Evolutionary conservation across 2,329 filamentous ascomycete genomes (phyloP), one percentile per base, ranked within the genome.

Genomic region (Pezicula rhizophila): DNA sequence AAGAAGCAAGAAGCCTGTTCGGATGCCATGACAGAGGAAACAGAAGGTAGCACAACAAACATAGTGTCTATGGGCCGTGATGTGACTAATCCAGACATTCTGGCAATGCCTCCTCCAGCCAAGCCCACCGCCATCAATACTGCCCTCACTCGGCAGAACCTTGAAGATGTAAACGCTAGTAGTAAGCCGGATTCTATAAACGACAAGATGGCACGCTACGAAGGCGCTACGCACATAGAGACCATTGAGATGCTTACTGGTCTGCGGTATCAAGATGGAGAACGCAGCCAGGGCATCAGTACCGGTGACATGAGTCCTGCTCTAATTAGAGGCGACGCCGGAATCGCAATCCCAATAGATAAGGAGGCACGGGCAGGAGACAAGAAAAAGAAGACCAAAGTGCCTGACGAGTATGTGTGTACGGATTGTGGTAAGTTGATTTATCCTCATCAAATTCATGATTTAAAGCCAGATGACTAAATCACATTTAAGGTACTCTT

Each of bases 221-320:
- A 95, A 61, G 84, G 82, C 4, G 74, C 80, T 23, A 84, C 81
- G 0, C 88, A 92, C 60, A 81, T 89, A 5, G 89, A 96, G 56
- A 89, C 85, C 0, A 95, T 97, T 54, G 91, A 96, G 66, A 89
- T 96, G 79, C 76, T 96, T 52, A 97, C 92, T 0, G 92, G 92
- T 4, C 71, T 96, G 49, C 79, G 87, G 46, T 96, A 96, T 64
- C 79, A 85, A 15, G 89, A 96, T 57, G 92, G 91, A 42, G 92
- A 97, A 71, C 79, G 91, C 50, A 92, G 88, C 51, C 82, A 84
- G 50, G 90, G 90, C 15, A 89, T 96, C 57, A 93, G 88, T 53
- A 95, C 90, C 0, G 91, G 91, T 18, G 85, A 89, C 59, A 81
- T 81, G 31, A 91, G 86, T 56, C 89, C 89, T 7, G 83, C 84